These are phyloP conservation scores for Ceriops zippeliana DNA, from an alignment of 345 rosid species.

Conservation along the genomic window DNA sequence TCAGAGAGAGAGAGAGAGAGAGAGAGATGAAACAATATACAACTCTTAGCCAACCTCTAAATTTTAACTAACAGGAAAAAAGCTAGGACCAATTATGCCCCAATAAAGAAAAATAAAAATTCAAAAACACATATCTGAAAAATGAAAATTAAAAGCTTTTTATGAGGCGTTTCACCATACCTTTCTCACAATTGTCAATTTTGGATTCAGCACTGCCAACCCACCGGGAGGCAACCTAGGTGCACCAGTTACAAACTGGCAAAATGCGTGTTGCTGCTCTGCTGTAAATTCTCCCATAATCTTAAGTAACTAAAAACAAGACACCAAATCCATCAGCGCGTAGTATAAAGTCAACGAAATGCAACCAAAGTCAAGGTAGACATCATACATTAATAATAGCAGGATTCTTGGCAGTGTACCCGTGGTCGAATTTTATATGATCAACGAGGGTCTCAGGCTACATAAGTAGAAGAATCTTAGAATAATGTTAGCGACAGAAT, in stretches of 20 bases:
- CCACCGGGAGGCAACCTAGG: constrained; percentile 99
- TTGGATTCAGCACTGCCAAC: constrained; percentile 87
- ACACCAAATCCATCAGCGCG: background rate
- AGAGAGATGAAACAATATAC: too few species aligned
- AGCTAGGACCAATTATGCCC: background rate
- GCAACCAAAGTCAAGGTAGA: background rate
- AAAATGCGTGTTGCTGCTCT: constrained; percentile 93
- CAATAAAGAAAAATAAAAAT: background rate
- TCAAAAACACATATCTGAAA: background rate
- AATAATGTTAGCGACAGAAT: background rate
- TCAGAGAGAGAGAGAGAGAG: too few species aligned
- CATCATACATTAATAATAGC: constrained; percentile 66
- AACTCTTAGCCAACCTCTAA: too few species aligned
- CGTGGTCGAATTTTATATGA: constrained; percentile 98
- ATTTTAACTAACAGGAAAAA: too few species aligned
- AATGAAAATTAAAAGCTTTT: background rate
- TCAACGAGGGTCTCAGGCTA: constrained; percentile 88
- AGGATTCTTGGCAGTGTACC: constrained; percentile 93
- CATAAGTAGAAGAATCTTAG: constrained; percentile 19
- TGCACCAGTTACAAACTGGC: constrained; percentile 98
- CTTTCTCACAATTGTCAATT: constrained; percentile 96
- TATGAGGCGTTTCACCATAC: constrained; percentile 27
- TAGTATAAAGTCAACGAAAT: background rate
- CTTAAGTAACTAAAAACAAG: constrained; percentile 63
- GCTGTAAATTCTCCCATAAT: constrained; percentile 97